phyloP scores from a whole-genome alignment of 1,284 basidiomycete species.

The Heterobasidion parviporum region DNA sequence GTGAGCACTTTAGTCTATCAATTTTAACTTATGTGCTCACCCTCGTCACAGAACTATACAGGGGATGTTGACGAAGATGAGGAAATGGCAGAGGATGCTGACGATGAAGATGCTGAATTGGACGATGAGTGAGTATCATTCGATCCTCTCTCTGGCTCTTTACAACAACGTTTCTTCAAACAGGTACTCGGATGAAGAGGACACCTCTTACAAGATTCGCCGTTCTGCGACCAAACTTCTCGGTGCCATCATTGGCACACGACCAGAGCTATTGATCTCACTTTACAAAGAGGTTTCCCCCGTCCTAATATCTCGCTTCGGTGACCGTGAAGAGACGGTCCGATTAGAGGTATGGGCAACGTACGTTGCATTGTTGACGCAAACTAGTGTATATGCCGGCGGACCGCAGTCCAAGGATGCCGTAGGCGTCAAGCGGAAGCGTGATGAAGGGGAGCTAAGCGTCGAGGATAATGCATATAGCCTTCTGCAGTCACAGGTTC shows the following conservation, averaged over 20 bases:
- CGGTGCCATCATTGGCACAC: constrained; percentile 77
- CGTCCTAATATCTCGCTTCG: constrained; percentile 83
- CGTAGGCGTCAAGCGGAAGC: constrained; percentile 69
- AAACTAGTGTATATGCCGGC: constrained; percentile 73
- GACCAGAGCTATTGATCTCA: constrained; percentile 74
- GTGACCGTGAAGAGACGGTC: constrained; percentile 94
- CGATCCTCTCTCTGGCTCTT: neutral
- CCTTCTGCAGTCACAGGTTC: constrained; percentile 69
- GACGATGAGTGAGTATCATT: constrained; percentile 61
- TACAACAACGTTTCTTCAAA: neutral
- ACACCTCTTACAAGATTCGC: constrained; percentile 98
- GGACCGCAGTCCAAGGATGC: constrained; percentile 44
- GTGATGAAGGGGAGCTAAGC: constrained; percentile 67
- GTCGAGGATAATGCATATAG: constrained; percentile 70
- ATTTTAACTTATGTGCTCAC: neutral
- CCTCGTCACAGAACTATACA: constrained; percentile 71
- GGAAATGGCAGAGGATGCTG: constrained; percentile 71
- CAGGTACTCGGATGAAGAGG: constrained; percentile 96
- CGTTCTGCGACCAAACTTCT: constrained; percentile 90
- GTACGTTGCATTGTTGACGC: constrained; percentile 73
- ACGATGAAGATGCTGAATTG: constrained; percentile 72
- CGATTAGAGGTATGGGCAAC: constrained; percentile 91
- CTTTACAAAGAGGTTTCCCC: constrained; percentile 84
- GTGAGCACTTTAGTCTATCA: constrained; percentile 33
- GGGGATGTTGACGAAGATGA: constrained; percentile 76